Conservation (phyloP, 208 protist genomes). For the Leishmania aethiopica region DNA sequence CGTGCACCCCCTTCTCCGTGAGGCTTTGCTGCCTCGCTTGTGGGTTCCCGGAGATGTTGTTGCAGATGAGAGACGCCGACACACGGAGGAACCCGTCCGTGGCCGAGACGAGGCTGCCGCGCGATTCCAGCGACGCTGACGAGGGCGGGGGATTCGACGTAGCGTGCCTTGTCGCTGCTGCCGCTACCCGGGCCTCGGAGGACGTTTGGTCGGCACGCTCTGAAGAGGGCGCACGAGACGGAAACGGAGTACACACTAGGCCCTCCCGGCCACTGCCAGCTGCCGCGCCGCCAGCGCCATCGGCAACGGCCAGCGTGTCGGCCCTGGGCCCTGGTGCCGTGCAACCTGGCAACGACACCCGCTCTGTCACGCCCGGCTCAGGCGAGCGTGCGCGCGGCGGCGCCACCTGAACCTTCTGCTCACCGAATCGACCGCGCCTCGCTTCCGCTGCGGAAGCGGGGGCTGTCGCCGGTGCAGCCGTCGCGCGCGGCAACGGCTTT, state of each 20-base stretch:
- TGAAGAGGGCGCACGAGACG: conserved; percentile 10
- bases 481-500: neutral
- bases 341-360: neutral
- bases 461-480: neutral
- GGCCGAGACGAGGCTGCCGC: conserved; percentile 11
- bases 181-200: neutral
- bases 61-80: conserved; percentile 54
- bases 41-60: conserved; percentile 72
- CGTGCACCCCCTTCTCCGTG: conserved; percentile 40
- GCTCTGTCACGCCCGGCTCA: neutral
- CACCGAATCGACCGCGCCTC: neutral
- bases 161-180: neutral
- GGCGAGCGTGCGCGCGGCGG: neutral
- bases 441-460: neutral
- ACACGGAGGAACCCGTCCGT: conserved; percentile 62
- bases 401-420: neutral
- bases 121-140: neutral
- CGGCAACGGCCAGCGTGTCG: neutral
- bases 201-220: conserved; percentile 6
- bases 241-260: conserved; percentile 6
- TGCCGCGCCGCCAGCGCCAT: neutral
- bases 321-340: neutral
- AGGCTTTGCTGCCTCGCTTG: conserved; percentile 45
- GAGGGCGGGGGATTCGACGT: neutral
- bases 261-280: neutral